Evolutionary conservation across 2,329 filamentous ascomycete genomes (phyloP).

Genomic region (Neophaeococcomyces aloes): DNA sequence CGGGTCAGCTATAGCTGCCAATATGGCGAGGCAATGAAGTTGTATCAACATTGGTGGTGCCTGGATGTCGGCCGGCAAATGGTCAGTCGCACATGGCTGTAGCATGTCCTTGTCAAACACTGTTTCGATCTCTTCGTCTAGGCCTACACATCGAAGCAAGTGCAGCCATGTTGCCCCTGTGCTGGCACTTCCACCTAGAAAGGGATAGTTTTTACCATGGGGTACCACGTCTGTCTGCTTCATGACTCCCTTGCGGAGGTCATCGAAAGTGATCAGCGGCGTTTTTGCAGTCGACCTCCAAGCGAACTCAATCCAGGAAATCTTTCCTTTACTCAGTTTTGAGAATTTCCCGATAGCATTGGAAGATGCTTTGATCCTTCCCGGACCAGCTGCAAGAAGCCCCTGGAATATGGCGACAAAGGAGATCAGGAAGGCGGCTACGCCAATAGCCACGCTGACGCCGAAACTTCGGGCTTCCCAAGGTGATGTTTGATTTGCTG

Average conservation of each 20-base stretch:
- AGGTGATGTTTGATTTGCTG: slow-evolving; percentile 1
- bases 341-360: background rate
- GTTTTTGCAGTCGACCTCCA: background rate
- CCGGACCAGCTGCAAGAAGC: slow-evolving; percentile 1
- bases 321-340: background rate
- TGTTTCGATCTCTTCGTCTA: background rate
- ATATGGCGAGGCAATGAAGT: slow-evolving; percentile 9
- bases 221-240: background rate
- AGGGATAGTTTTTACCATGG: background rate
- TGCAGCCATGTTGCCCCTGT: slow-evolving; percentile 1
- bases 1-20: slow-evolving; percentile 10
- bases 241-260: background rate
- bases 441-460: background rate
- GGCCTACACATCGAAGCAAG: background rate
- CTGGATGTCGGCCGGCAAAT: slow-evolving; percentile 12
- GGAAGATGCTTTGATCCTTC: background rate
- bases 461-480: slow-evolving; percentile 2
- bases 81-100: slow-evolving; percentile 9
- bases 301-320: background rate
- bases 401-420: slow-evolving; percentile 1
- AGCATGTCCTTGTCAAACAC: background rate
- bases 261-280: background rate
- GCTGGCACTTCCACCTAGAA: background rate
- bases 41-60: slow-evolving; percentile 10
- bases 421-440: slow-evolving; percentile 1